These are phyloP conservation scores for Suillus subalutaceus DNA, from an alignment of 768 basidiomycete species.

Conservation along the genomic window DNA sequence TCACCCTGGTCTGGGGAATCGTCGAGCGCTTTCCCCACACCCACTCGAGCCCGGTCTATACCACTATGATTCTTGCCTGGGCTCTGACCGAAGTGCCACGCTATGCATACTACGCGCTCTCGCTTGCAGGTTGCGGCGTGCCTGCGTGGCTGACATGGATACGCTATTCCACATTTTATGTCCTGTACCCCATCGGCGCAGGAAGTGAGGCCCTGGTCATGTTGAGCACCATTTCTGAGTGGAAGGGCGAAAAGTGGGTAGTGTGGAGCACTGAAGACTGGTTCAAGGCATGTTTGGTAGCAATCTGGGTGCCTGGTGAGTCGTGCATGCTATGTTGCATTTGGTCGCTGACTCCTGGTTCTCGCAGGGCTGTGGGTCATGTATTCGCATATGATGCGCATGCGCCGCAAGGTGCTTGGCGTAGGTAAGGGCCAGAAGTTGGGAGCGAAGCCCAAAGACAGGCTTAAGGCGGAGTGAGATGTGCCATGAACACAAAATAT, in stretches of 20 bases:
- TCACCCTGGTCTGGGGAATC: conserved; percentile 88
- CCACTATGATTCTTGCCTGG: conserved; percentile 94
- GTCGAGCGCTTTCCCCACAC: conserved; percentile 43
- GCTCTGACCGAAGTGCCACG: conserved; percentile 89
- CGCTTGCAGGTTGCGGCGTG: conserved; percentile 52
- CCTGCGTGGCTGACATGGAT: conserved; percentile 69
- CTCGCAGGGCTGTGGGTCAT: conserved; percentile 52
- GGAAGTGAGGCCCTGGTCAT: conserved; percentile 87
- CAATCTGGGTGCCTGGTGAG: conserved; percentile 89
- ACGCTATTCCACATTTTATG: conserved; percentile 92
- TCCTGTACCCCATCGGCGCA: conserved; percentile 94
- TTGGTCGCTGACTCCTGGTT: background rate
- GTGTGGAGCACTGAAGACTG: conserved; percentile 62
- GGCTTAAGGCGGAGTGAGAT: conserved; percentile 24
- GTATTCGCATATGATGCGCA: conserved; percentile 62
- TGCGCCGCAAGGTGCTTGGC: conserved; percentile 57
- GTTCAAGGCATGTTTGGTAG: conserved; percentile 60
- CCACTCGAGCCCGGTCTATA: conserved; percentile 76
- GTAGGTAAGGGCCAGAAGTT: conserved; percentile 33
- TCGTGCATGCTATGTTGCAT: conserved; percentile 9
- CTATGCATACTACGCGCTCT: conserved; percentile 83
- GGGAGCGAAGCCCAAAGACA: conserved; percentile 37
- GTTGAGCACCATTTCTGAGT: conserved; percentile 69
- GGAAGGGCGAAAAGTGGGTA: conserved; percentile 42
- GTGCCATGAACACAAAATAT: background rate